Base-by-base conservation (phyloP, 345 rosid genomes). In the Populus simonii region DNA sequence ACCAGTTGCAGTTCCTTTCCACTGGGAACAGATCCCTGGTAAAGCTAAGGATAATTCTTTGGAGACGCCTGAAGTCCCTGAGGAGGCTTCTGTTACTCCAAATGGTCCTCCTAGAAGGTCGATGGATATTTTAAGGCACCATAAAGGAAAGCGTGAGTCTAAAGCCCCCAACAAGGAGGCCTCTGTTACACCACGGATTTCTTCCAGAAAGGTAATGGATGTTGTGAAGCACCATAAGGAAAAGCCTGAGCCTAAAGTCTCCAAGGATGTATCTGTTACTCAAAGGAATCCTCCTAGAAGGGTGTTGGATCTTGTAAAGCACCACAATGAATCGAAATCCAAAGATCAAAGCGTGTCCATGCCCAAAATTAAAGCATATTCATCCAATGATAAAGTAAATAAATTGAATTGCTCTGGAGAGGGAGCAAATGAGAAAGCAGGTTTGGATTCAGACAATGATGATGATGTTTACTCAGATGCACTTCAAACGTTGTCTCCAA, bases 1-100 rank as follows among this genome's bases (percentile, higher is more conserved):
- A 77, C 85, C 93, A 31, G 94, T 78, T 66, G 91, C 97, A 8
- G 94, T 96, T 76, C 98, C 99, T 80, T 96, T 96, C 74, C 77
- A 78, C 20, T 96, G 99, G 98, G 98, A 93, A 71, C 88, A 84
- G 75, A 87, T 89, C 74, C 98, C 99, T 57, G 99, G 99, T 27
- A 85, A 85, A 80, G 78, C 88, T 7, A 96, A 88, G 77, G 83
- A 78, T 27, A 73, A 75, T 6, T 33, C 55, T 43, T 53, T 29
- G 35, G 70, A 74, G 15, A 83, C 72, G 74, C 68, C 74, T 17
- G 71, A 33, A 68, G 78, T 74, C 4, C 68, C 20, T 1, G 76
- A 83, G 74, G 80, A 71, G 65, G 81, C 31, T 51, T 41, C 80
- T 20, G 80, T 66, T 57, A 72, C 84, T 27, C 89, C 92, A 5